Evolutionary conservation across 805 yeast species (phyloP), one percentile per base, ranked within the genome.

Genomic region (Geotrichum ghanense): DNA sequence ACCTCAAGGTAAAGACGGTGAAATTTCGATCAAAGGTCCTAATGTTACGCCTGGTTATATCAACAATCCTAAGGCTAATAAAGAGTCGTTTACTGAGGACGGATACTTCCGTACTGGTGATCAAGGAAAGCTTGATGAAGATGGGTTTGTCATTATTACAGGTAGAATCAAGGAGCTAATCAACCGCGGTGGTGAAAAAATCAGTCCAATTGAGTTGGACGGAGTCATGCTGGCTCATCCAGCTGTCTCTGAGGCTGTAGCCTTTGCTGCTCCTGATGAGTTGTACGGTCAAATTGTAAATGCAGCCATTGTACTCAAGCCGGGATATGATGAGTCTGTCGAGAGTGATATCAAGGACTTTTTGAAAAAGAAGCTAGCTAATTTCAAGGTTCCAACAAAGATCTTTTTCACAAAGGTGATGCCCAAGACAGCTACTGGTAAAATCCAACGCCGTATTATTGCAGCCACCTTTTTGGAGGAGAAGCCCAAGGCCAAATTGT

Each of bases 381-480:
- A 67, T 42, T 81, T 78, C 66, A 81, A 81, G 63, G 67, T 81
- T 10, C 88, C 89, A 1, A 65, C 60, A 16, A 71, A 68, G 61
- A 67, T 78, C 41, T 78, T 68, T 59, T 74, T 81, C 56, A 77
- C 80, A 6, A 74, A 78, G 14, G 66, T 68, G 22, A 68, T 81
- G 62, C 88, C 88, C 52, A 81, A 81, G 69, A 79, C 86, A 2
- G 82, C 89, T 4, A 81, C 89, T 1, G 89, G 88, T 22, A 81
- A 81, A 68, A 76, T 82, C 47, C 87, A 82, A 64, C 70, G 89
- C 57, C 67, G 84, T 52, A 71, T 70, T 51, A 75, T 81, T 54
- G 82, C 81, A 3, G 67, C 66, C 47, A 63, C 65, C 48, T 71
- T 75, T 47, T 56, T 63, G 17, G 48, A 45, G 9, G 31, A 37